Conservation (phyloP, 78 protist species). For the slime mould (Dictyostelium discoideum) region DNA sequence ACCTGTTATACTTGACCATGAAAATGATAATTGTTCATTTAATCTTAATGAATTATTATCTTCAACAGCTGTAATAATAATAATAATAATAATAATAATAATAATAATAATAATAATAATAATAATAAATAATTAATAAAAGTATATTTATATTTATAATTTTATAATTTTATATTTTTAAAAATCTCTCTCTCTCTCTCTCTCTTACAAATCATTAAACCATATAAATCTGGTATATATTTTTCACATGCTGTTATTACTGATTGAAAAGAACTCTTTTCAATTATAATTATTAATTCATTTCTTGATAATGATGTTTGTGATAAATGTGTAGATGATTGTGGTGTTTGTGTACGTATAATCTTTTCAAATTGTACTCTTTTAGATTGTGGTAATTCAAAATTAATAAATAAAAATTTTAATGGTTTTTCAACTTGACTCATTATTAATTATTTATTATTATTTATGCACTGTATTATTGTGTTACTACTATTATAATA, state of each 20-base stretch:
- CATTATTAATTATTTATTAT: neutral
- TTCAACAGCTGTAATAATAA: slow-evolving; percentile 9
- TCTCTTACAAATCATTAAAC: slow-evolving; percentile 1
- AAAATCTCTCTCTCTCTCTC: neutral
- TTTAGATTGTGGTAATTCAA: slow-evolving; percentile 47
- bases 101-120: neutral
- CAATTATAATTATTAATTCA: slow-evolving; percentile 61
- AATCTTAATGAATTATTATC: slow-evolving; percentile 48
- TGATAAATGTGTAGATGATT: slow-evolving; percentile 12
- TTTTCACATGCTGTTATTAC: slow-evolving; percentile 43
- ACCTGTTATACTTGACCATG: slow-evolving; percentile 28
- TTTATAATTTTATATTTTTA: neutral
- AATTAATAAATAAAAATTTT: slow-evolving; percentile 13
- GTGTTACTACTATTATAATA: neutral
- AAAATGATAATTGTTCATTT: slow-evolving; percentile 62
- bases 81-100: neutral
- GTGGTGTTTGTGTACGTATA: slow-evolving; percentile 52
- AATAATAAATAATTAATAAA: neutral
- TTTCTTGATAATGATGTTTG: slow-evolving; percentile 29
- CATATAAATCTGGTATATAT: slow-evolving; percentile 64
- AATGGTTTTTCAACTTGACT: slow-evolving; percentile 31
- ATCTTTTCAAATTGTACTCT: slow-evolving; percentile 73
- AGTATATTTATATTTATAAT: neutral
- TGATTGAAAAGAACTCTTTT: slow-evolving; percentile 42
- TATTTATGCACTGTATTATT: neutral